Base-by-base conservation (phyloP, 805 yeast genomes). In the Yarrowia osloensis region DNA sequence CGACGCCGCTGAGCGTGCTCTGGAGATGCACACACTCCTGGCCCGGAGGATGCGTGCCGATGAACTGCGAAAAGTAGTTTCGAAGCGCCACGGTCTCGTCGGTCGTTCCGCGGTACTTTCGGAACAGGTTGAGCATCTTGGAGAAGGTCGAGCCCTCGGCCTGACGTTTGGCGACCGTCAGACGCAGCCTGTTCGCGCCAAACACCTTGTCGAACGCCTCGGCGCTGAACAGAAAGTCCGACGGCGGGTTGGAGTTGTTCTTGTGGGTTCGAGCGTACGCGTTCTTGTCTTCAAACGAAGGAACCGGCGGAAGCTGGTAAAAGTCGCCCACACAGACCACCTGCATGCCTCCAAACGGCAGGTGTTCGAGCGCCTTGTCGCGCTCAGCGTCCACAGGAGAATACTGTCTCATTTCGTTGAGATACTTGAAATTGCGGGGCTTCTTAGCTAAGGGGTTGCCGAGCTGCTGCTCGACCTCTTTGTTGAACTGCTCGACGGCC, bases 261-360 rank as follows among this genome's bases (percentile, higher is more conserved):
- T 24, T 17, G 9, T 21, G 17, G 4, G 9, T 12, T 11, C 12
- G 22, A 22, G 42, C 44, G 4, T n/a, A 54, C 2, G 31, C 44
- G 19, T 44, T 35, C 33, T 61, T 61, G 5, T 44, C 54, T 6
- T 44, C 42, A 21, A 61, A 44, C 7, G 66, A 61, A 5, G 15
- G 81, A 12, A 93, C 94, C 0, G 98, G 98, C 0, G 98, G 98
- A 49, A 93, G 80, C 77, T 93, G 98, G 76, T 88, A 92, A 74
- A 93, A 91, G 77, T 93, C 98, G 21, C 98, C 98, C 8, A 95
- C 88, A 40, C 91, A 77, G 8, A 93, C 85, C 15, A 94, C 71
- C 73, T 93, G 98, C 54, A 93, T 87, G 0, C 98, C 98, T 8
- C 98, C 98, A 80, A 93, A 93, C 0, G 97, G 97, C 62, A 70